These are phyloP conservation scores for Cutaneotrichosporon sp. DNA, from an alignment of 1,284 basidiomycete species.

Conservation along the genomic window DNA sequence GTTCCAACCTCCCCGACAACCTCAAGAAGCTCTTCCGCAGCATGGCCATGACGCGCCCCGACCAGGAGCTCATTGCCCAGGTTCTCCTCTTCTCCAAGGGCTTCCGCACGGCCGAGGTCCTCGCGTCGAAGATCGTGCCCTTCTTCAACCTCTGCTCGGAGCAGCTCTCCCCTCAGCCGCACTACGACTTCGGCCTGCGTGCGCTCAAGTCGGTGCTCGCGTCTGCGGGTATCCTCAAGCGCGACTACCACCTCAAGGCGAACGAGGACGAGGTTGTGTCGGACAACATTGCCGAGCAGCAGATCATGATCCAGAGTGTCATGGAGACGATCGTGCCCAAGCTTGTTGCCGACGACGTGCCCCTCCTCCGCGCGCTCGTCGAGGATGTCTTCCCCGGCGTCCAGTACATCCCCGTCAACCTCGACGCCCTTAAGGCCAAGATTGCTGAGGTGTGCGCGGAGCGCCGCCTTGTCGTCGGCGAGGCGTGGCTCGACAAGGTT, in stretches of 20 bases:
- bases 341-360: conserved; percentile 95
- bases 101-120: conserved; percentile 92
- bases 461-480: conserved; percentile 78
- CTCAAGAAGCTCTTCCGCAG: conserved; percentile 67
- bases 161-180: conserved; percentile 93
- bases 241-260: conserved; percentile 67
- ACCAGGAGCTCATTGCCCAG: conserved; percentile 97
- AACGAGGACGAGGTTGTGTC: conserved; percentile 44
- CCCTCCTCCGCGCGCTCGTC: conserved; percentile 88
- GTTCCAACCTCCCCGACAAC: conserved; percentile 95
- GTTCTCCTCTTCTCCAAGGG: conserved; percentile 99
- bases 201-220: conserved; percentile 95
- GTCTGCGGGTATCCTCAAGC: conserved; percentile 96
- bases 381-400: conserved; percentile 98
- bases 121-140: conserved; percentile 96
- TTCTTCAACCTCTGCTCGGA: conserved; percentile 99
- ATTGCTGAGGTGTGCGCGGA: conserved; percentile 86
- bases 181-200: conserved; percentile 99
- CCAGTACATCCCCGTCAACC: conserved; percentile 83
- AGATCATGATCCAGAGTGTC: conserved; percentile 98
- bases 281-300: conserved; percentile 80
- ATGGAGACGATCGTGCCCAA: conserved; percentile 99
- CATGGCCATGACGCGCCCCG: conserved; percentile 99
- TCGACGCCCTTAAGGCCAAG: conserved; percentile 79
- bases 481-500: conserved; percentile 93